Percentiles rank a stretch among this genome's conserved stretches.
Evolutionary conservation across 106 monocot species (phyloP).

Genomic region (Dendrobium catenatum): DNA sequence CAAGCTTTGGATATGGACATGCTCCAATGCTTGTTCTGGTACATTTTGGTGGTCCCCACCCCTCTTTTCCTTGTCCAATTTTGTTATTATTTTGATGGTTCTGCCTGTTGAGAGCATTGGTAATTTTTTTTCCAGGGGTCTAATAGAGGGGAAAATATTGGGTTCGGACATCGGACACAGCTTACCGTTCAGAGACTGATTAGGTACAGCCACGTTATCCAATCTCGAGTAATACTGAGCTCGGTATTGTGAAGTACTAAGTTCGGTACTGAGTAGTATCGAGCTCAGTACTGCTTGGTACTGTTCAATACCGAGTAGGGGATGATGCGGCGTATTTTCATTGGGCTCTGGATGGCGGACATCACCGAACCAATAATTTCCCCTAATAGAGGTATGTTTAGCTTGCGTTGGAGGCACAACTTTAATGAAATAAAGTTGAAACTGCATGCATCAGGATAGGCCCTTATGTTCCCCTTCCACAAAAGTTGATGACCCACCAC

Average conservation of each 20-base stretch:
- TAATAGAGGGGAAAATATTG: not conserved
- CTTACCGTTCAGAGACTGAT: too few relatives aligned
- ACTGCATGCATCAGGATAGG: conserved; percentile 4
- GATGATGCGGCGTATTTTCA: too few relatives aligned
- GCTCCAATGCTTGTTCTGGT: conserved; percentile 2
- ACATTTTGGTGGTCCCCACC: conserved; percentile 1
- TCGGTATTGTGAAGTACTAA: too few relatives aligned
- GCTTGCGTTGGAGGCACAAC: conserved; percentile 7
- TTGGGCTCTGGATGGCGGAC: too few relatives aligned
- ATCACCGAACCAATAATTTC: too few relatives aligned
- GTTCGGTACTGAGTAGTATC: too few relatives aligned
- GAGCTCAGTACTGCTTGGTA: too few relatives aligned
- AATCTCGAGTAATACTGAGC: too few relatives aligned
- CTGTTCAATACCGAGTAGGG: too few relatives aligned
- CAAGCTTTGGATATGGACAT: conserved; percentile 3
- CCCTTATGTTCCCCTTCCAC: conserved; percentile 9
- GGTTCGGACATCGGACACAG: too few relatives aligned
- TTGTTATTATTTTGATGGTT: not conserved
- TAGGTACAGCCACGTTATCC: too few relatives aligned
- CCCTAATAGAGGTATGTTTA: not conserved
- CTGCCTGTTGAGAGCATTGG: not conserved
- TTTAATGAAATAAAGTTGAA: not conserved
- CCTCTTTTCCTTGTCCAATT: not conserved
- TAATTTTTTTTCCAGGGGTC: not conserved
- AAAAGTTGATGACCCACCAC: not conserved